Evolutionary conservation across 768 basidiomycete species (phyloP), one percentile per base, ranked within the genome.

Genomic region (Collybia mongolica): DNA sequence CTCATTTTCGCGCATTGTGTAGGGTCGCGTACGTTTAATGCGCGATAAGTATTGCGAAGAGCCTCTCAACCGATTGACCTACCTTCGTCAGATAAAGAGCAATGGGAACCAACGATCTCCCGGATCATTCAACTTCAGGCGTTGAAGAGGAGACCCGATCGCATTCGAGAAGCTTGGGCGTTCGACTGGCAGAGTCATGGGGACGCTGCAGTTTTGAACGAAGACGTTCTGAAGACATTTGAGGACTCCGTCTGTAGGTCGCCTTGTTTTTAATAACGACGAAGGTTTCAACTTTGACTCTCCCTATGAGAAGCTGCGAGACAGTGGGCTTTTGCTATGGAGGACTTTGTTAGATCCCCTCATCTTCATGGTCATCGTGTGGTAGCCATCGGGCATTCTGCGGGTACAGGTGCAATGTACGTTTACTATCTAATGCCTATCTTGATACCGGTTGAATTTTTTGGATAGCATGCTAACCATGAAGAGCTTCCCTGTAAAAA

Each of bases 131-230:
- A 52, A 6, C 44, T 57, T 8, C 64, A 69, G 39, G 44, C 51
- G 6, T 18, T 8, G 1, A 63, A 61, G 36, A 41, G 55, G 18
- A 42, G 36, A n/a, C 48, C 56, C 18, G 53, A 59, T 37, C 55
- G 57, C n/a, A 63, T 74, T 44, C 66, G 66, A 8, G 72, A 74
- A 44, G 69, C 69, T 1, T 74, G 71, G 72, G 51, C 68, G 1
- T 63, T 74, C 18, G 73, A 75, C 55, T 72, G 68, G 68, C 71
- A 66, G 32, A 69, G 57, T 22, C 71, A 72, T 42, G 73, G 73
- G 12, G 71, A 72, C 24, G 62, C 69, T 3, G 69, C 65, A 15
- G 46, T 66, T 5, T 18, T 71, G 9, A 75, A 75, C 48, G 61
- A 57, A 20, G 58, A 53, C 14, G 38, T 49, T 9, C 55, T 73